A percentile compares a stretch with the other conserved stretches of the same genome.
Evolutionary conservation across 495 filamentous ascomycete genomes (phyloP).

Genomic region (Cudoniella acicularis): DNA sequence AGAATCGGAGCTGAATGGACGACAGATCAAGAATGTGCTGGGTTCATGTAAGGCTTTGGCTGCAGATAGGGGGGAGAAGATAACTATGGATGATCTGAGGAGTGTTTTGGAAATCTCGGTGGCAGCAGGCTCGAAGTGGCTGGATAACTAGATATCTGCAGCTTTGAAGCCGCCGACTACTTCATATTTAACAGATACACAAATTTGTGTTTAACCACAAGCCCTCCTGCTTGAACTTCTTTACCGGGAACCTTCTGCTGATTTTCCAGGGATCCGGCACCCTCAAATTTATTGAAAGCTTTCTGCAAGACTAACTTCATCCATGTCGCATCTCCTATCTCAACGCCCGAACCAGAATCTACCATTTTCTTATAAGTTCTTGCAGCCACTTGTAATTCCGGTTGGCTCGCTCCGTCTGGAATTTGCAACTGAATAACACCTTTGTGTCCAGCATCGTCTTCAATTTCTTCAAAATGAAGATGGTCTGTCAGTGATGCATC

Average conservation of each 20-base stretch:
- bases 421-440: not conserved
- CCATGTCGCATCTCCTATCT: not conserved
- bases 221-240: not conserved
- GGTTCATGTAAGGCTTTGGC: not conserved
- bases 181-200: not conserved
- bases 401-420: not conserved
- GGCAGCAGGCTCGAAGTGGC: not conserved
- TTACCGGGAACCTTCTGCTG: not conserved
- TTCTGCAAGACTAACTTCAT: not conserved
- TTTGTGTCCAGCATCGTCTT: not conserved
- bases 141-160: not conserved
- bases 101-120: not conserved
- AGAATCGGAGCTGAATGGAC: conserved; percentile 3
- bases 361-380: not conserved
- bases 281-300: not conserved
- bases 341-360: not conserved
- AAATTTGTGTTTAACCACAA: not conserved
- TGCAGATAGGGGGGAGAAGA: not conserved
- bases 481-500: not conserved
- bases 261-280: not conserved
- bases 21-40: conserved; percentile 2
- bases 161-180: not conserved
- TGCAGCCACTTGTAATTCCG: not conserved
- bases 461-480: not conserved
- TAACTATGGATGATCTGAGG: not conserved